These are phyloP conservation scores for Albugo laibachii DNA, from an alignment of 352 stramenopile genomes.

Conservation along the genomic window DNA sequence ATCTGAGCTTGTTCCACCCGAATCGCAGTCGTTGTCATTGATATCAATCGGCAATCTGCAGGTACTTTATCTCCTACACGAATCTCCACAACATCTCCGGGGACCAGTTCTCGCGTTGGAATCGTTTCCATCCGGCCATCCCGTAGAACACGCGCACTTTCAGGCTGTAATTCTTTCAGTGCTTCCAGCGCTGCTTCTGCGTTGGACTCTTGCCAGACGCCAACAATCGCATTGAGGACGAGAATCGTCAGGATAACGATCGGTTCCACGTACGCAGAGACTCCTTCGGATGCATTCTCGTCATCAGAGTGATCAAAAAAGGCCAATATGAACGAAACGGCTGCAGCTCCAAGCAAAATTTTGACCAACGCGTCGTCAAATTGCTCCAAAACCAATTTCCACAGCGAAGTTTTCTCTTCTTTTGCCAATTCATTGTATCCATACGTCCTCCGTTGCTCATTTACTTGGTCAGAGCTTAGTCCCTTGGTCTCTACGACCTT, in stretches of 20 bases:
- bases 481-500: conserved; percentile 35
- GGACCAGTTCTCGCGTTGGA: conserved; percentile 83
- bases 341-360: conserved; percentile 93
- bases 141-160: conserved; percentile 76
- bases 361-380: conserved; percentile 98
- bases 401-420: conserved; percentile 75
- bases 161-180: conserved; percentile 90
- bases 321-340: conserved; percentile 88
- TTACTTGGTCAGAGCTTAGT: conserved; percentile 27
- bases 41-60: conserved; percentile 89
- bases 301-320: conserved; percentile 50
- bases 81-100: conserved; percentile 93
- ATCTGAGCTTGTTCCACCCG: conserved; percentile 91
- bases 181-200: conserved; percentile 87
- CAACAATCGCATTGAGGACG: conserved; percentile 91
- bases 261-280: conserved; percentile 90
- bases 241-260: conserved; percentile 95
- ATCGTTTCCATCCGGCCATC: conserved; percentile 75
- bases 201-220: conserved; percentile 92
- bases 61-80: conserved; percentile 95
- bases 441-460: conserved; percentile 25
- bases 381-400: conserved; percentile 94
- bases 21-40: conserved; percentile 88
- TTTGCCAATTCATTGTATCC: conserved; percentile 83
- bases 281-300: conserved; percentile 62